Conservation (phyloP, 352 stramenopile species). For the Phytophthora aleatoria region DNA sequence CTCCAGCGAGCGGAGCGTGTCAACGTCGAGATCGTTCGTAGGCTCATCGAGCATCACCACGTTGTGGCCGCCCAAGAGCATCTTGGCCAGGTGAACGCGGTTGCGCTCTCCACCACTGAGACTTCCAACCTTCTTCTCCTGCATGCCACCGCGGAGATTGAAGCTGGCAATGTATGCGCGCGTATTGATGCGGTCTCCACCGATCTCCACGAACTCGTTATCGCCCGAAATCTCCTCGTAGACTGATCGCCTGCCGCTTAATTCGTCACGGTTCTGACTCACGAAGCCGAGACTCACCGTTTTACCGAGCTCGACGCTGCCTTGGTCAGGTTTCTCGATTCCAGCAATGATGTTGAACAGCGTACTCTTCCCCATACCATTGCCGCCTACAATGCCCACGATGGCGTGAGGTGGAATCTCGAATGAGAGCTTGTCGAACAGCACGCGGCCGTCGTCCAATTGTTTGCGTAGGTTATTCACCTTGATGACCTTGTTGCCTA, state of each 20-base stretch:
- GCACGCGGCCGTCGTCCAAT: constrained; percentile 67
- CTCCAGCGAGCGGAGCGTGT: constrained; percentile 88
- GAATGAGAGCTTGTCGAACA: constrained; percentile 96
- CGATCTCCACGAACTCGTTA: constrained; percentile 84
- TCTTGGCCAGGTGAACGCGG: constrained; percentile 87
- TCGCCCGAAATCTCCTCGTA: constrained; percentile 89
- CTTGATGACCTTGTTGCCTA: constrained; percentile 94
- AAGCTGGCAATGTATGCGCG: constrained; percentile 88
- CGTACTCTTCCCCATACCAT: constrained; percentile 97
- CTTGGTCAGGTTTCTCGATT: constrained; percentile 87
- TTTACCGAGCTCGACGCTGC: constrained; percentile 73
- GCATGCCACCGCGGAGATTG: constrained; percentile 82
- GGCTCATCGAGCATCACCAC: constrained; percentile 90
- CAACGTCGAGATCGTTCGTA: constrained; percentile 88
- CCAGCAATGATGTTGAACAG: constrained; percentile 96
- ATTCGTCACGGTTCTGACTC: constrained; percentile 77
- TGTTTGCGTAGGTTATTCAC: constrained; percentile 76
- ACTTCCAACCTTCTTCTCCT: constrained; percentile 81
- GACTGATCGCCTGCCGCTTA: constrained; percentile 64
- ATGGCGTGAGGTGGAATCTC: constrained; percentile 95
- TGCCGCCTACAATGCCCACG: constrained; percentile 97
- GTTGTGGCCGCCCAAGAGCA: constrained; percentile 83
- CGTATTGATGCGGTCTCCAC: constrained; percentile 80
- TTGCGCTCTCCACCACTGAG: constrained; percentile 86
- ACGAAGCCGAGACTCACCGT: constrained; percentile 82